Evolutionary conservation across 345 rosid species (phyloP), one percentile per base, ranked within the genome.

Genomic region (Citrus cavaleriei): DNA sequence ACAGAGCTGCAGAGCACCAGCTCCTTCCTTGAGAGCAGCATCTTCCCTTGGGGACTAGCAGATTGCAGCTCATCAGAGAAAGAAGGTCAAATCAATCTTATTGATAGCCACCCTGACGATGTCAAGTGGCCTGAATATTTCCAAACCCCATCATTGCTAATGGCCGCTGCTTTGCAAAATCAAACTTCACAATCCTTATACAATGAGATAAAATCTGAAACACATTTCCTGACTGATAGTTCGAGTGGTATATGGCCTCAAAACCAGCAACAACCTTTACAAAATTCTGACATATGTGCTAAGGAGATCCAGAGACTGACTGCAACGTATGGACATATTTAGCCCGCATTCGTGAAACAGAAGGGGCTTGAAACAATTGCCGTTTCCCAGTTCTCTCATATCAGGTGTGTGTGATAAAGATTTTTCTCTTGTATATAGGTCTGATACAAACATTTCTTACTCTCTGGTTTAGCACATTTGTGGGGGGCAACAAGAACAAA

Each of bases 121-220:
- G 81, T 78, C 14, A 89, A 77, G 73, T 86, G 86, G 91, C 74
- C 86, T 4, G 93, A 91, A 24, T 86, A 79, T 73, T 81, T 89
- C 51, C 88, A 85, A 2, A 89, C 79, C 78, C 87, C 91, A 6
- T 79, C 91, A 18, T 78, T 86, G 55, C 6, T 86, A 80, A 79
- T 91, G 88, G 82, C 89, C 22, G 83, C 90, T 35, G 85, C 90
- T 75, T 80, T 92, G 57, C 93, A 87, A 68, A 89, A 87, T 74
- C 96, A 88, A 77, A 85, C 86, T 70, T 88, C 86, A 51, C 90
- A 87, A 38, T 85, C 91, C 6, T 84, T 88, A 9, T 87, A 83
- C 85, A 90, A 82, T 73, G 94, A 88, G 60, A 87, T 92, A 54
- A 95, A 91, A 87, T 85, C 98, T 4, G 98, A 95, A 86, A 57